Evolutionary conservation across 2,329 filamentous ascomycete genomes (phyloP), one percentile per base, ranked within the genome.

Genomic region (Aspergillus proliferans): DNA sequence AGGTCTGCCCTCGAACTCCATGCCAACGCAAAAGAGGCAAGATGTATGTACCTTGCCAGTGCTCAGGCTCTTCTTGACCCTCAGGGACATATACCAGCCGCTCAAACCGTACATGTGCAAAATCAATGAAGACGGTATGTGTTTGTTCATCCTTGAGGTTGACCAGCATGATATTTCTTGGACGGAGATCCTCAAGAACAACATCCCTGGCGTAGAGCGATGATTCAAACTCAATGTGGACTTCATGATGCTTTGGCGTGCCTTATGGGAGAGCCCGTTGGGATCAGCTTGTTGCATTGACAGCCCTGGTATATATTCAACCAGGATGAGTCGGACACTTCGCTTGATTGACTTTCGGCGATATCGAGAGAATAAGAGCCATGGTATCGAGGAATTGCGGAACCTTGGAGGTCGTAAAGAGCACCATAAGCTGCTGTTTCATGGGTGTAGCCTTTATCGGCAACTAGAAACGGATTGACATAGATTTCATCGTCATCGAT

Each of bases 401-500:
- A 15, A 15, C 15, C 15, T 15, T 15, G 15, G 15, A 61, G 26
- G 3, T 58, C 48, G 33, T n/a, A 12, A 33, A 60, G 53, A 12
- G 6, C 19, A 6, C 10, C 45, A 45, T 60, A 61, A 22, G 51
- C 48, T 46, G 50, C 46, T 6, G 45, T 53, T 41, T 63, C 58
- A 28, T 60, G 53, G 7, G 58, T 60, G 48, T 61, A 62, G 47
- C 58, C 46, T n/a, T 54, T 45, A 46, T 62, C 55, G 41, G 58
- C 49, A 45, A 51, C 58, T 26, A 49, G 45, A 33, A 62, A 62
- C n/a, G 55, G 59, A 40, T 61, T 52, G 30, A 58, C 26, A 48
- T 46, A 50, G 5, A 54, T 54, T 15, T 15, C 15, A 8, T 51
- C 46, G 0, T 62, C 53, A 24, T 56, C 28, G 30, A 58, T 51